A percentile compares a stretch with the other conserved stretches of the same genome.
Conservation (phyloP, 352 stramenopile genomes). For the Halophytophthora batemanensis region DNA sequence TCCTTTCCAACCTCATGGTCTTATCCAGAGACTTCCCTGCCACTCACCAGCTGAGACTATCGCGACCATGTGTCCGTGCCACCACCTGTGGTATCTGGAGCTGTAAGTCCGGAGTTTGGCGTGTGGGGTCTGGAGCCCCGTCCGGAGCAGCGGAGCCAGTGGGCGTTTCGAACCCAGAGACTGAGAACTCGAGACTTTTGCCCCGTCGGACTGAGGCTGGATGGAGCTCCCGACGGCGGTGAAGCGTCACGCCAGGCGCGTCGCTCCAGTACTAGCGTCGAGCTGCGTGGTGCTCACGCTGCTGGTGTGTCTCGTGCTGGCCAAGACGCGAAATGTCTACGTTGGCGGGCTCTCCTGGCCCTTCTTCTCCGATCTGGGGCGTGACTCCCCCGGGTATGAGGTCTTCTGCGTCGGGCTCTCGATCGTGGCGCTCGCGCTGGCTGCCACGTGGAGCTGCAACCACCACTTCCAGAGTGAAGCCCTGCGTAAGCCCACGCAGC, state of each 20-base stretch:
- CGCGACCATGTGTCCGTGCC: no score
- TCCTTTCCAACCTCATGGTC: no score
- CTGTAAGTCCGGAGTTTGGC: background rate
- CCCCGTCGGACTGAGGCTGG: background rate
- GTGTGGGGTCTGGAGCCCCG: no score
- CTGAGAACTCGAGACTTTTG: no score
- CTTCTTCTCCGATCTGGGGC: constrained; percentile 69
- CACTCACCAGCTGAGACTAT: no score
- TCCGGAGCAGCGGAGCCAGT: no score
- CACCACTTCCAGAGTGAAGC: constrained; percentile 47
- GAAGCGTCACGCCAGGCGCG: constrained; percentile 2
- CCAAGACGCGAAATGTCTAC: constrained; percentile 52
- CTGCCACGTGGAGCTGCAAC: constrained; percentile 51
- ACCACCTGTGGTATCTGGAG: background rate
- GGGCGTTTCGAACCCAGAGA: no score
- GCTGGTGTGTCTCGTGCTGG: constrained; percentile 45
- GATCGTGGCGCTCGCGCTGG: constrained; percentile 30
- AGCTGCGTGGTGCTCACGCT: constrained; percentile 41
- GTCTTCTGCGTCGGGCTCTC: constrained; percentile 48
- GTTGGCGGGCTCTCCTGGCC: constrained; percentile 53
- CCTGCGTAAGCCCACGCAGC: constrained; percentile 27
- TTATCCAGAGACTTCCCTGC: no score
- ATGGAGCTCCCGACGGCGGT: background rate
- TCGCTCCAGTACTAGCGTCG: constrained; percentile 36
- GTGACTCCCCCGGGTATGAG: constrained; percentile 53